Evolutionary conservation across 2,329 filamentous ascomycete species (phyloP).

Genomic region (Colletotrichum eremochloae): DNA sequence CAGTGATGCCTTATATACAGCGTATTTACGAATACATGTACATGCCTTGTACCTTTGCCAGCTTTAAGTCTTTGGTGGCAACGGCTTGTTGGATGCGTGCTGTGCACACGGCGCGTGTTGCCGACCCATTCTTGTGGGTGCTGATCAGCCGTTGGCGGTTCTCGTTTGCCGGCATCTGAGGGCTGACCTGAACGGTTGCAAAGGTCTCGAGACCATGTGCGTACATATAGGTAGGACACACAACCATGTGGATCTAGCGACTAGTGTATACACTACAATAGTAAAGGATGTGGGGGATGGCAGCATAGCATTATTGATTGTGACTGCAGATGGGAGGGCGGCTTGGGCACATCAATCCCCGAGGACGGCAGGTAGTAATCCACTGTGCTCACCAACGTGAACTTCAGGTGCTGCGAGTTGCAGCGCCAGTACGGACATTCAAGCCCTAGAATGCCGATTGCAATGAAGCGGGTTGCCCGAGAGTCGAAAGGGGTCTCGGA

Average conservation of each 20-base stretch:
- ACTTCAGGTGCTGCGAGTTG: conserved; percentile 13
- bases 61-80: background rate
- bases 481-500: background rate
- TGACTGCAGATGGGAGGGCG: conserved; percentile 13
- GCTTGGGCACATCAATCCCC: conserved; percentile 28
- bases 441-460: background rate
- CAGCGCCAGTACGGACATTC: conserved; percentile 1
- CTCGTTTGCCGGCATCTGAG: background rate
- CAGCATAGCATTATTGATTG: conserved; percentile 27
- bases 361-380: conserved; percentile 19
- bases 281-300: background rate
- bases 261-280: too few species aligned
- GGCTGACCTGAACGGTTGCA: background rate
- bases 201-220: background rate
- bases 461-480: too few species aligned
- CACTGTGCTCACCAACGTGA: conserved; percentile 18
- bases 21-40: background rate
- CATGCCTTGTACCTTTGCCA: background rate
- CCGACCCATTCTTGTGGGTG: background rate
- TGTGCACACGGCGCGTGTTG: conserved; percentile 7
- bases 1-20: too few species aligned
- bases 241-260: background rate
- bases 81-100: background rate
- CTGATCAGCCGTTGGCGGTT: background rate
- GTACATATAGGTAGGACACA: too few species aligned